Base-by-base conservation (phyloP, 768 basidiomycete genomes). In the Leccinum subgranulosum region DNA sequence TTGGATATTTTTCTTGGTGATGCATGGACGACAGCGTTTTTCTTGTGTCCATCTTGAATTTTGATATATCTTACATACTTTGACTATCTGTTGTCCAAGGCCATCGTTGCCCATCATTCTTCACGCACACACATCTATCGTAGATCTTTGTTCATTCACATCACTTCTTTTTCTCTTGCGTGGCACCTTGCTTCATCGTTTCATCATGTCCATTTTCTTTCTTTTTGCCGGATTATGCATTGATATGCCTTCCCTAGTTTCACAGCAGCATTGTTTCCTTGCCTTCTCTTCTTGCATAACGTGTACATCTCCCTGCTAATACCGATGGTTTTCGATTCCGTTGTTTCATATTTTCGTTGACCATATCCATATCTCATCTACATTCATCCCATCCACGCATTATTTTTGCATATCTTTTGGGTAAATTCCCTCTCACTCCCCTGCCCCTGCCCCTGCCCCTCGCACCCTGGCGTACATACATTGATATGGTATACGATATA, bases 61-160 rank as follows among this genome's bases (percentile, higher is more conserved):
- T 47, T 46, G 53, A 57, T 60, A 49, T 59, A 49, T 28, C 28
- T 52, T 64, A 59, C 50, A 56, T 62, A 57, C 53, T 34, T 27
- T 31, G 21, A 27, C 53, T 34, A 25, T 56, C 46, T 27, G 12
- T 23, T n/a, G 9, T 27, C 19, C 41, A 29, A 14, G 27, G 54
- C 43, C 60, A 50, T 64, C 47, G 53, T 36, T 48, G 21, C 54
- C 19, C 19, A 65, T 49, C 55, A 29, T 31, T 19, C 50, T 49
- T 46, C 54, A 55, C 47, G 23, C 49, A 58, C 65, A 59, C 19
- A 47, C 47, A 56, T 54, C n/a, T 57, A 33, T 29, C 36, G 56
- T 65, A 66, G 64, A 65, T 65, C 64, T 65, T 50, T 60, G 54
- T 47, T 8, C 45, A 7, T 47, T 46, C 51, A 55, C 49, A 48